Base-by-base conservation (phyloP, 2,329 filamentous ascomycete species). In the Fusarium sp. region DNA sequence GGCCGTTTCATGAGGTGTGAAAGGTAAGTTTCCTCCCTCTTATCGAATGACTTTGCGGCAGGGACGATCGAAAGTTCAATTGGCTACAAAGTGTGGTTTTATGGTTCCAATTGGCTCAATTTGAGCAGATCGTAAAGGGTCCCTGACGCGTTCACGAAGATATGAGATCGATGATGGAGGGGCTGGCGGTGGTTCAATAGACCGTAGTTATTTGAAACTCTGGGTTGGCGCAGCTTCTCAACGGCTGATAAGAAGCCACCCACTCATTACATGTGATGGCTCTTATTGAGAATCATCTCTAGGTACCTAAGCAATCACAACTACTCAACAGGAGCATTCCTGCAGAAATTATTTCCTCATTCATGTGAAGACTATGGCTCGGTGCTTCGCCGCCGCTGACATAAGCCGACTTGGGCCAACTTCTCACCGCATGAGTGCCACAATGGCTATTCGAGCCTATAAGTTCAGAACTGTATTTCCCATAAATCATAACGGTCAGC, bases 101-200 rank as follows among this genome's bases (percentile, higher is more conserved):
- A 30, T 44, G 30, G 41, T 20, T 35, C 30, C 30, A 68, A 73
- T 71, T 58, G 58, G 47, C 22, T n/a, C 22, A 33, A 22, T 48
- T 38, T 13, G 45, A 60, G 53, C 20, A 48, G 41, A 61, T 67
- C 44, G 42, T 38, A 36, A 42, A 44, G 30, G 57, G 44, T 71
- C 70, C 55, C 51, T 74, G 71, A 62, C 68, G 71, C 59, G 71
- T 72, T 68, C 39, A 73, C 58, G 56, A 45, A 50, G 60, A 56
- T 51, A 41, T 48, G 38, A 58, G 47, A 65, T 72, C 45, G 71
- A 74, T 74, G 68, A 74, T 74, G 72, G 68, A 70, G 71, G 72
- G 72, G 71, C 45, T 72, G 60, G 44, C 45, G 70, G 50, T 30
- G 51, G 30, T 53, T 45, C 33, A 58, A 30, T 38, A 38, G 60